phyloP scores from a whole-genome alignment of 1,284 basidiomycete genomes.

The Ceratobasidium papillatum region DNA sequence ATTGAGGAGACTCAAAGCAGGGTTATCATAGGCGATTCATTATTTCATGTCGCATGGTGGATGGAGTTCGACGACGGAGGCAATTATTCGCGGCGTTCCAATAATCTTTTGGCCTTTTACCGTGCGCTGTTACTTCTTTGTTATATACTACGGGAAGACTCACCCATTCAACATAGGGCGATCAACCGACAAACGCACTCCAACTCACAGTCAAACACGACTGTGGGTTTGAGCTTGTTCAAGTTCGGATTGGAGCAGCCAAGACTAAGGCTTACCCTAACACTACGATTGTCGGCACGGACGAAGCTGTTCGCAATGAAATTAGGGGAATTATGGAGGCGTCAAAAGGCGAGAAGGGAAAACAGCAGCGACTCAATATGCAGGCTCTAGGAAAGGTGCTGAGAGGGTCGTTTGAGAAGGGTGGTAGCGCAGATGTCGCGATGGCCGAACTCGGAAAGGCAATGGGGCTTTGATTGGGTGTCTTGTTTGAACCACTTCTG shows the following conservation, averaged over 20 bases:
- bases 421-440: slow-evolving; percentile 18
- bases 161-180: background rate
- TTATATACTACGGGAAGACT: background rate
- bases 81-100: slow-evolving; percentile 14
- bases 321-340: background rate
- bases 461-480: no score
- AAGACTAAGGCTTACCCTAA: background rate
- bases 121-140: background rate
- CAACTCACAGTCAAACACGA: slow-evolving; percentile 8
- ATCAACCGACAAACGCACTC: slow-evolving; percentile 30
- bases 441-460: slow-evolving; percentile 1
- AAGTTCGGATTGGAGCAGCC: slow-evolving; percentile 24
- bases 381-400: background rate
- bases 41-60: slow-evolving; percentile 22
- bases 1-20: no score
- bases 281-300: background rate
- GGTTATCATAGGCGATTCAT: slow-evolving; percentile 8
- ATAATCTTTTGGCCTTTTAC: slow-evolving; percentile 19
- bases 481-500: no score
- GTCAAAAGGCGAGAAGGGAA: background rate
- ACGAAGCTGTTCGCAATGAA: slow-evolving; percentile 2
- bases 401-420: background rate
- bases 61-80: slow-evolving; percentile 8
- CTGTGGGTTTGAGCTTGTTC: slow-evolving; percentile 33
- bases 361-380: slow-evolving; percentile 5